Conservation (phyloP, 2,329 filamentous ascomycete species). For the Dactylellina cionopaga region DNA sequence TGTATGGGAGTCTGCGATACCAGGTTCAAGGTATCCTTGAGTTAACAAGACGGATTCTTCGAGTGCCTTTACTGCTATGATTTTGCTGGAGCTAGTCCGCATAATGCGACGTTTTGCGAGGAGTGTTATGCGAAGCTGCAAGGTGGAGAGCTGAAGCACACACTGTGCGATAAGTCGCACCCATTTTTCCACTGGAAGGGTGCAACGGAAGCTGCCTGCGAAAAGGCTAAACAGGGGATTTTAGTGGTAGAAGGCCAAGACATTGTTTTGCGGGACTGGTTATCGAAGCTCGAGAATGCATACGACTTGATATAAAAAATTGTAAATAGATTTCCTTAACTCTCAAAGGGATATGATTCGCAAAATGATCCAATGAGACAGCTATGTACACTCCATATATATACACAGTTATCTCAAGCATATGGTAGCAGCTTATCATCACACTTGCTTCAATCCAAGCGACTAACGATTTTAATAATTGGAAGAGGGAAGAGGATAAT, state of each 20-base stretch:
- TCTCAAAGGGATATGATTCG: too few species aligned
- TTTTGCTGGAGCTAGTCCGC: background rate
- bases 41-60: background rate
- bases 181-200: constrained; percentile 4
- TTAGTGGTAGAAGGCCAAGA: background rate
- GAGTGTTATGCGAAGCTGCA: background rate
- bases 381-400: too few species aligned
- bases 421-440: too few species aligned
- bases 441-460: too few species aligned
- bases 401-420: too few species aligned
- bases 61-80: constrained; percentile 12
- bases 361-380: too few species aligned
- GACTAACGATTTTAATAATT: too few species aligned
- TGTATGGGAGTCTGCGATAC: background rate
- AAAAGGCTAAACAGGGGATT: constrained; percentile 7
- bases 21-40: background rate
- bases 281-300: background rate
- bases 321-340: too few species aligned
- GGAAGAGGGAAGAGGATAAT: too few species aligned
- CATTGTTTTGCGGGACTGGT: constrained; percentile 1
- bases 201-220: background rate
- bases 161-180: constrained; percentile 1
- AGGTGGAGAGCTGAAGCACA: background rate
- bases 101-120: background rate
- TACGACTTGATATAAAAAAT: background rate